Evolutionary conservation across 306 rosid species (phyloP).

Genomic region (Geum urbanum): DNA sequence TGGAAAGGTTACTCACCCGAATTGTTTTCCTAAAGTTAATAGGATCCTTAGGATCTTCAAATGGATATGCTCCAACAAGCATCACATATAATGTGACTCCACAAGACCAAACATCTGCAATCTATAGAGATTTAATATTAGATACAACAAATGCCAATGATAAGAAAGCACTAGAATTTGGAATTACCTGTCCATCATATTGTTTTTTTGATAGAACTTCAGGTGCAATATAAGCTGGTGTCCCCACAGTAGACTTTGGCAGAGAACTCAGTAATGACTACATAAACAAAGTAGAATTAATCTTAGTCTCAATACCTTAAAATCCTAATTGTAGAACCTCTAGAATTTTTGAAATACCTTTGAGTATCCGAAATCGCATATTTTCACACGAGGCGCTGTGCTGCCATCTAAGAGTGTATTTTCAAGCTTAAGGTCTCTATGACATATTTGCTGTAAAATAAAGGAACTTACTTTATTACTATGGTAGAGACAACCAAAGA

Average conservation of each 20-base stretch:
- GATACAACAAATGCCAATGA: neutral
- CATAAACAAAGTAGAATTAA: constrained; percentile 23
- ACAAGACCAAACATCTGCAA: constrained; percentile 96
- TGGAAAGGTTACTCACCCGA: constrained; percentile 38
- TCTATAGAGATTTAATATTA: constrained; percentile 32
- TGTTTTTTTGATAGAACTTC: constrained; percentile 65
- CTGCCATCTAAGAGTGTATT: constrained; percentile 77
- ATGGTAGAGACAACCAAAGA: constrained; percentile 4
- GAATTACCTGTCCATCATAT: constrained; percentile 72
- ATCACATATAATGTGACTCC: constrained; percentile 90
- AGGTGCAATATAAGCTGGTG: constrained; percentile 92
- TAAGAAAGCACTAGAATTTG: constrained; percentile 19
- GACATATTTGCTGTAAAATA: constrained; percentile 71
- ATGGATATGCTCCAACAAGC: constrained; percentile 82
- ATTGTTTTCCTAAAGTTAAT: constrained; percentile 64
- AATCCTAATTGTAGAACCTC: neutral
- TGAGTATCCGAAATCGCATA: constrained; percentile 88
- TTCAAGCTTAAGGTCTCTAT: constrained; percentile 89
- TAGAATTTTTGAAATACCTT: constrained; percentile 47
- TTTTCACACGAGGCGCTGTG: constrained; percentile 64
- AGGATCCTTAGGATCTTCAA: constrained; percentile 77
- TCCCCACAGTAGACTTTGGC: constrained; percentile 86
- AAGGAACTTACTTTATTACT: constrained; percentile 13
- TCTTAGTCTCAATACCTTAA: constrained; percentile 17
- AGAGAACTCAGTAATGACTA: constrained; percentile 78